These are phyloP conservation scores for Malus sieversii DNA, from an alignment of 306 rosid species.

Conservation along the genomic window DNA sequence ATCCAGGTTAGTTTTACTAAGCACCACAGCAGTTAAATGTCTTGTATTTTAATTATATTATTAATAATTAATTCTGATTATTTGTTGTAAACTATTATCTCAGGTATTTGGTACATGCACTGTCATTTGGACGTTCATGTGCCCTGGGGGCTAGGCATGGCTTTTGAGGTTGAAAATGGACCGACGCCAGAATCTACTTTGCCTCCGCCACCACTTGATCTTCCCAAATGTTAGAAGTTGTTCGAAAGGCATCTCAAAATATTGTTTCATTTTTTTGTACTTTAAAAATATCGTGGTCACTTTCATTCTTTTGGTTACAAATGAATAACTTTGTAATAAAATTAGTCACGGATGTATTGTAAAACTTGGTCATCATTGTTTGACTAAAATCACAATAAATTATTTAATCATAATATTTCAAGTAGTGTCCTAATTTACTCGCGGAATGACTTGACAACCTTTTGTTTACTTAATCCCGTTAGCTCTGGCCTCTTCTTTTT, in stretches of 20 bases:
- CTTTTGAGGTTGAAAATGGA: constrained; percentile 40
- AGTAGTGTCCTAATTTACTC: background rate
- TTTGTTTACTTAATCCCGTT: too few species aligned
- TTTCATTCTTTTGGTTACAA: background rate
- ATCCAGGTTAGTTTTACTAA: constrained; percentile 24
- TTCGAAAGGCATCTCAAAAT: background rate
- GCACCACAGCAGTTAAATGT: background rate
- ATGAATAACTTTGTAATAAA: background rate
- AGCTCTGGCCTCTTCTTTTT: too few species aligned
- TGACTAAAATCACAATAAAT: background rate
- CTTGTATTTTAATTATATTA: background rate
- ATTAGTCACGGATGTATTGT: background rate
- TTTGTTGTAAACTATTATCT: background rate
- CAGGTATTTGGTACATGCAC: constrained; percentile 58
- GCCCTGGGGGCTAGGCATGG: constrained; percentile 64
- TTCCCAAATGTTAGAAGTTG: constrained; percentile 40
- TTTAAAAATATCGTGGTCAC: background rate
- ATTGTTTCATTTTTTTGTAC: background rate
- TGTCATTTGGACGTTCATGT: constrained; percentile 67
- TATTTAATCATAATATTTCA: too few species aligned
- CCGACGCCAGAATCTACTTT: constrained; percentile 20
- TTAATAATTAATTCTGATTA: background rate
- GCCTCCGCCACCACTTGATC: constrained; percentile 58
- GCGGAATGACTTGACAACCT: background rate
- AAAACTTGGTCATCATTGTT: background rate